Base-by-base conservation (phyloP, 2,329 filamentous ascomycete species). In the Phialemonium atrogriseum region DNA sequence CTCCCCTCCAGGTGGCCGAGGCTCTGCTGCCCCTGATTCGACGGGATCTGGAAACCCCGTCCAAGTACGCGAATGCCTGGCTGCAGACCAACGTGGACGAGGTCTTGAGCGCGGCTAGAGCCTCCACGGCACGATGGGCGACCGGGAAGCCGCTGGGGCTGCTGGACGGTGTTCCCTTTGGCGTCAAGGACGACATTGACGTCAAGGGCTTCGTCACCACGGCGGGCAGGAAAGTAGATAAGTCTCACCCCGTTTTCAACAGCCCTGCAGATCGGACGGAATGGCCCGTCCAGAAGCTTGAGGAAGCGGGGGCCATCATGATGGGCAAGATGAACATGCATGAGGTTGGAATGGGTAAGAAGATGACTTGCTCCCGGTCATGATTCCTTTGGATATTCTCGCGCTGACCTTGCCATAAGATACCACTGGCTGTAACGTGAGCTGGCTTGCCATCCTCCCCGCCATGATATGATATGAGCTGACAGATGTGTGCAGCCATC, bases 321-420 rank as follows among this genome's bases (percentile, higher is more conserved):
- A 61, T 88, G 34, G 86, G 80, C 13, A 88, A 85, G 60, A 73
- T 78, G 37, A 80, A 70, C 30, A 91, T 87, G 81, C 84, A 86
- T 54, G 85, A 86, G 58, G 54, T 88, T 23, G 86, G 85, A 2
- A 72, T 83, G 45, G 64, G 63, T 66, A 38, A 38, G 79, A 73
- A 12, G n/a, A n/a, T 17, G 14, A 15, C 59, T 24, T 8, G 11
- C 19, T 12, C 10, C 45, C 9, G 49, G 52, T 51, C 18, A 11
- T 35, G 9, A 15, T 11, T 11, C 28, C 15, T 12, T 10, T 3
- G 12, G 19, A 24, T 14, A 12, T 37, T 28, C 4, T n/a, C 16
- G 19, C 17, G 27, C 29, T 33, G 10, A 33, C 13, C 12, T n/a
- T 16, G 22, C n/a, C n/a, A n/a, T 5, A 25, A 65, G 82, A 91